Evolutionary conservation across 73 alveolate genomes (phyloP).

Genomic region (Paramecium sonneborni): DNA sequence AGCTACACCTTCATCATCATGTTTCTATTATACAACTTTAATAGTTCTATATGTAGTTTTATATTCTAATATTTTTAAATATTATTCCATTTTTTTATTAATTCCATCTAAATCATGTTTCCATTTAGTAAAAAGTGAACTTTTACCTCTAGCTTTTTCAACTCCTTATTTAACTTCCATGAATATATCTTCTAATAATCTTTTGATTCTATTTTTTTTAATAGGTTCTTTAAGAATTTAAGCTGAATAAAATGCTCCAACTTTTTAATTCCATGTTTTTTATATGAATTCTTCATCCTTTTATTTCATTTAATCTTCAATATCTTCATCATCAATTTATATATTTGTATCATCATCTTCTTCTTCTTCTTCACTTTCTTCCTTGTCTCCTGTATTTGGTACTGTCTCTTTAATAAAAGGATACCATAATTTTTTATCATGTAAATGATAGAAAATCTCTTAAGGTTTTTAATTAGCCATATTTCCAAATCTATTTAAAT

Average conservation of each 20-base stretch:
- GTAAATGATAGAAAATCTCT: slow-evolving; percentile 57
- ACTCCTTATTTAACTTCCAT: slow-evolving; percentile 50
- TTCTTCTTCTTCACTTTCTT: slow-evolving; percentile 25
- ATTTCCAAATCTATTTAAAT: slow-evolving; percentile 40
- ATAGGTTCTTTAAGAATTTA: slow-evolving; percentile 36
- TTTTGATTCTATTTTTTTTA: slow-evolving; percentile 4
- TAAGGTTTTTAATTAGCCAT: slow-evolving; percentile 53
- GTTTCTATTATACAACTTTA: not conserved
- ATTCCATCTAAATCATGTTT: slow-evolving; percentile 38
- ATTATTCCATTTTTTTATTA: slow-evolving; percentile 45
- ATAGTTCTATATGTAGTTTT: slow-evolving; percentile 1
- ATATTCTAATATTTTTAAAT: slow-evolving; percentile 34
- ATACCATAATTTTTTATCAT: slow-evolving; percentile 36
- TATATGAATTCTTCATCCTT: not conserved
- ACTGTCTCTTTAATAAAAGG: not conserved
- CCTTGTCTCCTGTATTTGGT: not conserved
- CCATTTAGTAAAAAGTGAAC: slow-evolving; percentile 23
- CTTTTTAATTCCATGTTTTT: slow-evolving; percentile 1
- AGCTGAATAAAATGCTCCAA: slow-evolving; percentile 54
- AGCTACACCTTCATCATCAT: not conserved
- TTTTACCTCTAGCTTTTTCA: slow-evolving; percentile 47
- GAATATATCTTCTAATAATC: slow-evolving; percentile 39
- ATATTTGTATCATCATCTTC: not conserved
- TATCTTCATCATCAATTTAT: not conserved
- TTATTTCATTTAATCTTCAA: not conserved